These are phyloP conservation scores for Phytophthora fragariaefolia DNA, from an alignment of 352 stramenopile genomes.

Conservation along the genomic window DNA sequence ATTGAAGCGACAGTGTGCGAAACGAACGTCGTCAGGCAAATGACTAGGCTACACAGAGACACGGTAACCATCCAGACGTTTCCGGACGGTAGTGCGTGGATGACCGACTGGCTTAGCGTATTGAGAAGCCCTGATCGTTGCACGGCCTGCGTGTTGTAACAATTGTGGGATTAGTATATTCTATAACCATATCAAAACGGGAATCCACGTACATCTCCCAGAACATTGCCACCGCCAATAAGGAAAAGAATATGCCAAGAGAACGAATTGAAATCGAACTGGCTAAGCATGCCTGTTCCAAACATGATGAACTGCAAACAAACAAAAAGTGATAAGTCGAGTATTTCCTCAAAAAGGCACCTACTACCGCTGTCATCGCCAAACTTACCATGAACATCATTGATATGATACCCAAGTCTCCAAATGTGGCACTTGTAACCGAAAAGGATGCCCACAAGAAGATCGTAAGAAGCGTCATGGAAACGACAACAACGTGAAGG, in stretches of 20 bases:
- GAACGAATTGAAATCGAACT: slow-evolving; percentile 95
- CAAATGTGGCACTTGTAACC: slow-evolving; percentile 87
- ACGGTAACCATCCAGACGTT: slow-evolving; percentile 89
- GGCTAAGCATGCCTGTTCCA: slow-evolving; percentile 86
- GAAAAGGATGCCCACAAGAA: slow-evolving; percentile 91
- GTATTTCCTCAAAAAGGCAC: not conserved
- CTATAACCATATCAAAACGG: not conserved
- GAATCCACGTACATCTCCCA: slow-evolving; percentile 78
- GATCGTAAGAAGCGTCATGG: slow-evolving; percentile 91
- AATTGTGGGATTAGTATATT: not conserved
- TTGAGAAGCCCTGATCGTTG: slow-evolving; percentile 84
- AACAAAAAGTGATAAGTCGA: not conserved
- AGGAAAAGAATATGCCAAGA: slow-evolving; percentile 95
- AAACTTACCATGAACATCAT: slow-evolving; percentile 89
- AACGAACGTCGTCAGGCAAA: slow-evolving; percentile 93
- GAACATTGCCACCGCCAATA: slow-evolving; percentile 91
- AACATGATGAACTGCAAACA: slow-evolving; percentile 83
- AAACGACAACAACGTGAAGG: slow-evolving; percentile 89
- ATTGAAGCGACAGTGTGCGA: slow-evolving; percentile 94
- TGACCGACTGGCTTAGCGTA: slow-evolving; percentile 85
- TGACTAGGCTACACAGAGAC: slow-evolving; percentile 86
- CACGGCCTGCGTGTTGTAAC: slow-evolving; percentile 54
- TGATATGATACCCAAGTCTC: slow-evolving; percentile 92
- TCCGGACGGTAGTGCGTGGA: slow-evolving; percentile 77
- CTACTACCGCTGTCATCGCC: not conserved